These are phyloP conservation scores for Sphagnurus paluster DNA, from an alignment of 1,284 basidiomycete genomes.

Conservation along the genomic window DNA sequence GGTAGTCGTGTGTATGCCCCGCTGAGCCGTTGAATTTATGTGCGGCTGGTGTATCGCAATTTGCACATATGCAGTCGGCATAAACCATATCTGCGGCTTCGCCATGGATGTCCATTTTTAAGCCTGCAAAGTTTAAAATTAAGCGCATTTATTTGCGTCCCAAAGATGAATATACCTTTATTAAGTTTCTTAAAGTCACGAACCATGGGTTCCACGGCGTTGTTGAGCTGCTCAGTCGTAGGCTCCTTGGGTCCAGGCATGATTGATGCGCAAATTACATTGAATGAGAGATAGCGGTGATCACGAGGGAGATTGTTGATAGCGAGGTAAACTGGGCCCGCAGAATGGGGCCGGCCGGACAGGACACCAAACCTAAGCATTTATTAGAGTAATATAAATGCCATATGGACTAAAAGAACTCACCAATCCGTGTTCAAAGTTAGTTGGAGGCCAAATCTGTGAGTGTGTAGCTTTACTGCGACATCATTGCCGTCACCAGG, in stretches of 20 bases:
- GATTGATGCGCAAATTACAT: conserved; percentile 21
- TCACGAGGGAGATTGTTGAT: conserved; percentile 26
- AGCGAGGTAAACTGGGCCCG: conserved; percentile 24
- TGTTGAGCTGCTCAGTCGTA: conserved; percentile 19
- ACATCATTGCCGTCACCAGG: background rate
- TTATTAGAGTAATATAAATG: background rate
- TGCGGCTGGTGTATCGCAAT: conserved; percentile 29
- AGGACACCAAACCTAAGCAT: conserved; percentile 25
- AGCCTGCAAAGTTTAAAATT: conserved; percentile 6
- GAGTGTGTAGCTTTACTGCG: background rate
- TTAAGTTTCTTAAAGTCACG: conserved; percentile 15
- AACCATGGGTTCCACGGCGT: conserved; percentile 15
- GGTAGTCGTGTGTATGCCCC: conserved; percentile 23
- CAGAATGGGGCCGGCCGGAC: conserved; percentile 27
- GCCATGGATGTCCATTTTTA: conserved; percentile 20
- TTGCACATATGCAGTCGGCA: conserved; percentile 22
- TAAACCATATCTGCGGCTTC: conserved; percentile 16
- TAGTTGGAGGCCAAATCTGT: background rate
- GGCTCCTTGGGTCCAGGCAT: conserved; percentile 23
- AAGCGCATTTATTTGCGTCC: background rate
- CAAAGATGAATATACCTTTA: conserved; percentile 3
- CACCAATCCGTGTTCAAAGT: background rate
- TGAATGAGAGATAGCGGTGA: conserved; percentile 23
- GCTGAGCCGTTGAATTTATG: conserved; percentile 25
- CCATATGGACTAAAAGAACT: background rate